A percentile compares a stretch with the other conserved stretches of the same genome.
These are phyloP conservation scores for Backusella luteola DNA, from an alignment of 192 early-diverging fungal species.

Conservation along the genomic window DNA sequence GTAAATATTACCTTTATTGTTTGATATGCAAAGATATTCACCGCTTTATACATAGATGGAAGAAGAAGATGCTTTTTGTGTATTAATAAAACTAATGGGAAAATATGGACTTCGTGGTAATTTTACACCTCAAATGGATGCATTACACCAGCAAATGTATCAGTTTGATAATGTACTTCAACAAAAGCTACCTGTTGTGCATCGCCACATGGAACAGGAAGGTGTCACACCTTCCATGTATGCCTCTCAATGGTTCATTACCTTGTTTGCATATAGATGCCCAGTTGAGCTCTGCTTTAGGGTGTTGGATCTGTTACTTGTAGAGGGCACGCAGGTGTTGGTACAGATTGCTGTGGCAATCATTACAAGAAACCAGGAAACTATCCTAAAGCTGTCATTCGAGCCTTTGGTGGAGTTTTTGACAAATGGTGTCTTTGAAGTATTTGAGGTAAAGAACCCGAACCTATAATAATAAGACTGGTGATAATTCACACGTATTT, in stretches of 20 bases:
- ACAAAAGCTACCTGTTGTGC: constrained; percentile 77
- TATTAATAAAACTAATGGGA: constrained; percentile 88
- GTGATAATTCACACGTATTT: not conserved
- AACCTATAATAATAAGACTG: not conserved
- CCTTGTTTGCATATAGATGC: constrained; percentile 97
- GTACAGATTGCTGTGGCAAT: constrained; percentile 87
- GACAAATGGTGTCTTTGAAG: constrained; percentile 85
- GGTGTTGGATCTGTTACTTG: constrained; percentile 89
- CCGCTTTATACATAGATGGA: constrained; percentile 68
- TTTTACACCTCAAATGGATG: constrained; percentile 89
- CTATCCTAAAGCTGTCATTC: constrained; percentile 79
- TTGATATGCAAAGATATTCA: not conserved
- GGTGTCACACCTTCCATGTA: constrained; percentile 93
- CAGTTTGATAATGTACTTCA: constrained; percentile 89
- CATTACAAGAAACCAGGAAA: constrained; percentile 76
- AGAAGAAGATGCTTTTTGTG: constrained; percentile 94
- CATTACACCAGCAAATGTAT: constrained; percentile 81
- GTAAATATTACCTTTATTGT: constrained; percentile 43
- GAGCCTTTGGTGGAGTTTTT: constrained; percentile 85
- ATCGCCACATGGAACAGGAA: constrained; percentile 77
- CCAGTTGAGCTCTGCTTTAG: constrained; percentile 86
- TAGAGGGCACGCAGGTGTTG: constrained; percentile 86
- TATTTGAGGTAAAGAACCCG: constrained; percentile 64
- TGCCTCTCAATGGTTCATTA: constrained; percentile 99
- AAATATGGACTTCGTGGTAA: constrained; percentile 86